Percentiles rank a stretch among this genome's conserved stretches.
phyloP scores from a whole-genome alignment of 2,329 filamentous ascomycete species.

The Penicillium sp. region DNA sequence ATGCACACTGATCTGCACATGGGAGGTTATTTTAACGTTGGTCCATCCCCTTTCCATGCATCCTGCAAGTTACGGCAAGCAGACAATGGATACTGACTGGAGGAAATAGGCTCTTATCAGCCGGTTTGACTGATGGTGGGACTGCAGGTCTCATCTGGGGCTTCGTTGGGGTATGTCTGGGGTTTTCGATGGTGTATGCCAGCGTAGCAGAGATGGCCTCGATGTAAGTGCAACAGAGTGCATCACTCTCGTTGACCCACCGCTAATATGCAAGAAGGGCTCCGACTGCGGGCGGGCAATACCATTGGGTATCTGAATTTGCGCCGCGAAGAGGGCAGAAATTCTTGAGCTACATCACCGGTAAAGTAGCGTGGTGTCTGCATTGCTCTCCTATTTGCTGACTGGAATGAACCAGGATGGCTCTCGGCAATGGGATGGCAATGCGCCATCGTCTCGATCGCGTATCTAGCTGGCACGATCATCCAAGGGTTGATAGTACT shows the following conservation, averaged over 20 bases:
- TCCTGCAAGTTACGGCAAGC: neutral
- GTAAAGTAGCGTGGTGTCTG: slow-evolving; percentile 18
- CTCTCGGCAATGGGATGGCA: slow-evolving; percentile 48
- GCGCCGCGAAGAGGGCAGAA: slow-evolving; percentile 43
- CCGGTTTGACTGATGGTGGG: slow-evolving; percentile 38
- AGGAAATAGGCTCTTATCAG: slow-evolving; percentile 26
- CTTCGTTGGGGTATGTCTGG: slow-evolving; percentile 32
- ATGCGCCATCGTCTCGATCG: slow-evolving; percentile 44
- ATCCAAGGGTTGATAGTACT: slow-evolving; percentile 48
- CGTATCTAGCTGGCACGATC: slow-evolving; percentile 45
- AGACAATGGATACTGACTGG: slow-evolving; percentile 10
- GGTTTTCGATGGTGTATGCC: slow-evolving; percentile 36
- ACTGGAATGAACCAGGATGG: slow-evolving; percentile 43
- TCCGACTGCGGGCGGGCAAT: slow-evolving; percentile 42
- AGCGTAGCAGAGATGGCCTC: slow-evolving; percentile 46
- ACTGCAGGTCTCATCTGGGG: slow-evolving; percentile 41
- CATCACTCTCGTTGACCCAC: neutral
- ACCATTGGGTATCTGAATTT: slow-evolving; percentile 38
- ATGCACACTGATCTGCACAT: slow-evolving; percentile 44
- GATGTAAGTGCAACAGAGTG: slow-evolving; percentile 31
- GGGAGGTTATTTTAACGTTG: slow-evolving; percentile 44
- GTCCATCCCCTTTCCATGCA: slow-evolving; percentile 14
- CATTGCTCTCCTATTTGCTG: neutral
- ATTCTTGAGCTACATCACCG: slow-evolving; percentile 47
- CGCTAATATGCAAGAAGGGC: slow-evolving; percentile 28